Conservation (phyloP, 257 asterid species). For the Knoxia roxburghii region DNA sequence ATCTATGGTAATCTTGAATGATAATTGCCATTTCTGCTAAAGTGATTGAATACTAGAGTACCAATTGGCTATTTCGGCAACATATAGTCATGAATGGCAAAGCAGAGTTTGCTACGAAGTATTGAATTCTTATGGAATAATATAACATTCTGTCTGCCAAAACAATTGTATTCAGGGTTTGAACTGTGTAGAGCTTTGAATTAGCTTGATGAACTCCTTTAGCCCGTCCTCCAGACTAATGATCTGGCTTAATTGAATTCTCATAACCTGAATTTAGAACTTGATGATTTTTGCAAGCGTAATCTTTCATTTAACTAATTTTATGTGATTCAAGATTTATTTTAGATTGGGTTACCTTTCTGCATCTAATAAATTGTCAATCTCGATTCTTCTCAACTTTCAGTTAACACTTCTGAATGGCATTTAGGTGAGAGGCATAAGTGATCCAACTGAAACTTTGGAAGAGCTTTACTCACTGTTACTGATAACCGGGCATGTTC, state of each 20-base stretch:
- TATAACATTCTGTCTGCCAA: background rate
- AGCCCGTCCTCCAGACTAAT: background rate
- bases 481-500: conserved; percentile 81
- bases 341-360: background rate
- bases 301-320: background rate
- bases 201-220: background rate
- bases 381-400: background rate
- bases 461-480: conserved; percentile 94
- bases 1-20: background rate
- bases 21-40: background rate
- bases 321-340: background rate
- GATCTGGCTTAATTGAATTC: background rate
- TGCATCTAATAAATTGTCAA: background rate
- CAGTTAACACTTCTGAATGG: conserved; percentile 24
- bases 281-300: background rate
- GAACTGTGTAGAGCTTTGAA: background rate
- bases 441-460: conserved; percentile 82
- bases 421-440: conserved; percentile 73
- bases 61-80: background rate
- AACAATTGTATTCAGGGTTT: background rate
- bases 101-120: background rate
- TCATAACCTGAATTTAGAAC: background rate
- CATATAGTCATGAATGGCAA: too few relatives aligned
- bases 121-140: background rate
- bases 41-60: background rate